Base-by-base conservation (phyloP, 805 yeast genomes). In the Zygoascus biomembranicola region DNA sequence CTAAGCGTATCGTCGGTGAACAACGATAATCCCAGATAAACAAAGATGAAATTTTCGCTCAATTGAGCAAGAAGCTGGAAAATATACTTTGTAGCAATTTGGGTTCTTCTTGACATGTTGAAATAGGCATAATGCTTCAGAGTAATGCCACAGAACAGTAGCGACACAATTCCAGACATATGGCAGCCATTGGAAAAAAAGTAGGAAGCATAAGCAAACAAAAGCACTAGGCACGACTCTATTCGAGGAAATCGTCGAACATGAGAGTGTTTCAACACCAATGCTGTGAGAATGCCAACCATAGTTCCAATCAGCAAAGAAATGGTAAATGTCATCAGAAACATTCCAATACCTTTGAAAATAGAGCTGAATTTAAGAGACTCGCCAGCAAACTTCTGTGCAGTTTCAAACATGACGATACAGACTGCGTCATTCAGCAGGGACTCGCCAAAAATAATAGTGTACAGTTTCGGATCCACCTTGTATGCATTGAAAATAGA, bases 151-250 rank as follows among this genome's bases (percentile, higher is more conserved):
- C 97, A 92, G 72, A 94, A 94, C 59, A 94, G 72, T 59, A 94
- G 75, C 1, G 97, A 90, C 6, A 92, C 98, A 59, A 92, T 92
- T 47, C 99, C 99, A 5, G 98, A 90, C 99, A 94, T 94, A 68
- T 95, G 99, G 63, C 98, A 95, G 49, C 99, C 99, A 65, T 94
- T 94, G 44, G 98, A 90, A 70, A 94, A 94, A 74, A 94, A 94
- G 69, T 94, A 94, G 0, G 97, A 89, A 63, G 90, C 96, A 67
- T 94, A 94, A 16, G 98, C 97, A 66, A 90, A 83, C 60, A 94
- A 72, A 46, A 94, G 72, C 31, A 94, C 95, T 52, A 94, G 68
- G 68, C 98, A 95, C 31, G 97, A 87, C 73, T 94, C 99, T 63
- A 94, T 88, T 67, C 90, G 95, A n/a, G 98, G 98, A 67, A 87